Base-by-base conservation (phyloP, 768 basidiomycete species). In the Lentinus brumalis region DNA sequence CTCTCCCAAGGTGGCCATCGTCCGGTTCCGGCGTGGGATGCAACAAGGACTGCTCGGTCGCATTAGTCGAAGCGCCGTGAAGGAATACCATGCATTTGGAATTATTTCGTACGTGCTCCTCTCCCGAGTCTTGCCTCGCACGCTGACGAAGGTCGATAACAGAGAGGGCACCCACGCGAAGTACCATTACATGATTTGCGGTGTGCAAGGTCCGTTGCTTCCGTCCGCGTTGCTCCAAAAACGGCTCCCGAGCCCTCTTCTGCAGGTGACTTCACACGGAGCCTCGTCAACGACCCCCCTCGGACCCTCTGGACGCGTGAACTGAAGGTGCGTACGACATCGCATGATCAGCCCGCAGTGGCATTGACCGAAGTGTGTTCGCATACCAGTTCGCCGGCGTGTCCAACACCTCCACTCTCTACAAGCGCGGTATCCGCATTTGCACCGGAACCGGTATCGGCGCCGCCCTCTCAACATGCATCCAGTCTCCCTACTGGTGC, bases 81-180 rank as follows among this genome's bases (percentile, higher is more conserved):
- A 85, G 87, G 90, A 92, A 72, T 92, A 91, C 71, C 91, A 92
- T 71, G 88, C 89, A 35, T 92, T 92, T 61, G 90, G 89, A 55
- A 86, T 88, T 61, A 81, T 92, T 60, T 89, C 87, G 87, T 89
- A 73, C 26, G 86, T 55, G 38, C 42, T 38, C 46, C 29, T 39
- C 50, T 46, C 15, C 51, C 44, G 69, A 57, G 62, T 59, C 53
- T 66, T 47, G 29, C 40, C 30, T 46, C 16, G 35, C 35, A 41
- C 45, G 30, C 46, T 55, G 50, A 9, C 57, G 18, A 32, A n/a
- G 53, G 16, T 56, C 57, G 12, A 50, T 50, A 11, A 31, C 67
- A 90, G 90, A 18, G 89, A 91, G 73, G 88, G 88, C 32, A 79
- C 76, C 2, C 82, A 90, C 63, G 85, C 91, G 9, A 86, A 88